Percentiles rank a stretch among this genome's conserved stretches.
Conservation (phyloP, 768 basidiomycete genomes). For the Hygrophorus russula region DNA sequence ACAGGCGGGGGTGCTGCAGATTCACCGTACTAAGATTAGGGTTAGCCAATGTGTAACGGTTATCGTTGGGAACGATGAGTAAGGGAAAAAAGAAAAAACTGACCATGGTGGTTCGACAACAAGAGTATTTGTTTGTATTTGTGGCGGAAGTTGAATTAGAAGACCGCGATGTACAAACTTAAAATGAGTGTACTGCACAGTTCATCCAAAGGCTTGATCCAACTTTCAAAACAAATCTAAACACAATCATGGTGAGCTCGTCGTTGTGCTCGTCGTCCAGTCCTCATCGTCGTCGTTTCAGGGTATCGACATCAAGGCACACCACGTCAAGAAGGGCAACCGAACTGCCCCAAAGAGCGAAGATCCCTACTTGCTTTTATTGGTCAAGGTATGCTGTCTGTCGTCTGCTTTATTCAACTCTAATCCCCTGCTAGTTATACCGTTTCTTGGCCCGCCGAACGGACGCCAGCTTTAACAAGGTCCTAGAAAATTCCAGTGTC, state of each 20-base stretch:
- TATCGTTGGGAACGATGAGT: constrained; percentile 6
- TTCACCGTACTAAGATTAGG: constrained; percentile 50
- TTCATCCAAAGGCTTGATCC: background rate
- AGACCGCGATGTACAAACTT: constrained; percentile 8
- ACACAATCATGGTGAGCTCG: constrained; percentile 61
- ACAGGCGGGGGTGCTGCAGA: constrained; percentile 39
- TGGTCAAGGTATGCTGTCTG: constrained; percentile 72
- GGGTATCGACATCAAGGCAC: constrained; percentile 93
- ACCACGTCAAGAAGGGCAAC: constrained; percentile 98
- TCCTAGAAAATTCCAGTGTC: constrained; percentile 14
- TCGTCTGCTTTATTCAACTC: background rate
- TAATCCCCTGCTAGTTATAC: constrained; percentile 58
- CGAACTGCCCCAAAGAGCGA: constrained; percentile 95
- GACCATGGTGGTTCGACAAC: constrained; percentile 65
- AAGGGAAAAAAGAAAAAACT: constrained; percentile 19
- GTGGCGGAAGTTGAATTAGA: constrained; percentile 12
- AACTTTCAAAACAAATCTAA: constrained; percentile 16
- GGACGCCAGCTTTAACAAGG: constrained; percentile 94
- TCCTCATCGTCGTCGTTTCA: constrained; percentile 20
- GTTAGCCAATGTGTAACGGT: constrained; percentile 5
- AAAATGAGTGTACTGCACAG: constrained; percentile 3
- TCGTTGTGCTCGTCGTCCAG: constrained; percentile 21
- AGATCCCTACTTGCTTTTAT: constrained; percentile 96
- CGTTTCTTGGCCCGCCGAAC: constrained; percentile 98
- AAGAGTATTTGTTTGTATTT: constrained; percentile 36